A percentile compares a stretch with the other conserved stretches of the same genome.
Conservation (phyloP, 139 green algal genomes). For the Chlorella sp. region DNA sequence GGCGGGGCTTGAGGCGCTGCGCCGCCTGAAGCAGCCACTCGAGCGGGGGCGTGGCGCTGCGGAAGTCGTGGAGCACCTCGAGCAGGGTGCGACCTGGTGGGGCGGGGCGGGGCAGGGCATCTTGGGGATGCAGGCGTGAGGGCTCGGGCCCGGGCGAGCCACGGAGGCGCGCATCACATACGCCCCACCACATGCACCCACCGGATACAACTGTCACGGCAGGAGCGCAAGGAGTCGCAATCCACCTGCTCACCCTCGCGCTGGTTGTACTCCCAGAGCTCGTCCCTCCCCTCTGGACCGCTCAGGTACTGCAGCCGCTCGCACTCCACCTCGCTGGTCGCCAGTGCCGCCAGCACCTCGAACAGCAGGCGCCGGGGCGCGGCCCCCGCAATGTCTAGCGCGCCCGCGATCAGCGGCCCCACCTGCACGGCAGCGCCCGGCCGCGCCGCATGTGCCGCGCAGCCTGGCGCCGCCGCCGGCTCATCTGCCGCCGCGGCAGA, state of each 20-base stretch:
- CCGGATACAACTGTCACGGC: too few relatives aligned
- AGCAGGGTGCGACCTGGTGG: conserved; percentile 50
- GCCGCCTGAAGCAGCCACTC: conserved; percentile 76
- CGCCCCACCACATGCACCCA: too few relatives aligned
- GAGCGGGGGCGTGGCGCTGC: conserved; percentile 62
- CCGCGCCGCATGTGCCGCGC: conserved; percentile 3
- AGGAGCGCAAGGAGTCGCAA: too few relatives aligned
- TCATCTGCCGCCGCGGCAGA: background rate
- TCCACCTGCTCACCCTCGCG: conserved; percentile 44
- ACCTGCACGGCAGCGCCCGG: conserved; percentile 25
- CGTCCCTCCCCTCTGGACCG: conserved; percentile 74
- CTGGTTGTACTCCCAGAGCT: conserved; percentile 64
- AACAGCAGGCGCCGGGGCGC: conserved; percentile 89
- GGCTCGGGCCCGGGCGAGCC: too few relatives aligned
- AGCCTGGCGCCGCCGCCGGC: background rate
- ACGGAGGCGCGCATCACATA: too few relatives aligned
- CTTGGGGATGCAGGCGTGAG: too few relatives aligned
- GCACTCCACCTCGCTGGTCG: conserved; percentile 50
- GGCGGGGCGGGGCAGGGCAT: background rate
- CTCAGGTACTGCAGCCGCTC: conserved; percentile 88
- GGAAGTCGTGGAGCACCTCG: conserved; percentile 93
- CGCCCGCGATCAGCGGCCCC: conserved; percentile 60
- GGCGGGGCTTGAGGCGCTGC: conserved; percentile 79
- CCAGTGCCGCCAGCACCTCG: conserved; percentile 60
- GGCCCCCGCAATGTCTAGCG: conserved; percentile 80